Evolutionary conservation across 331 rosid genomes (phyloP), one percentile per base, ranked within the genome.

Genomic region (Acacia pycnantha): DNA sequence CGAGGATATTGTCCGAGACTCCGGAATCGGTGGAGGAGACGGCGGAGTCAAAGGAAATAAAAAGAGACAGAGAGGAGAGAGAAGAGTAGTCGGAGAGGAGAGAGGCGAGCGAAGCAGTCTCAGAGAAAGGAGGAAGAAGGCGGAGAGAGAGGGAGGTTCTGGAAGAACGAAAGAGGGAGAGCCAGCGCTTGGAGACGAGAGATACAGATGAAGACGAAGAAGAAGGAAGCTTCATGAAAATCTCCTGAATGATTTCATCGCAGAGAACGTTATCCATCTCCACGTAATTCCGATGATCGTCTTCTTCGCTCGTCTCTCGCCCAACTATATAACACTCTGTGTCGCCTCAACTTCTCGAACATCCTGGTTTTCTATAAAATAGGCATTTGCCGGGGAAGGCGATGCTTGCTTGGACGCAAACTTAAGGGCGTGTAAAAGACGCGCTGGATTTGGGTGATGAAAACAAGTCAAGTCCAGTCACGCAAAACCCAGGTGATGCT

Each of bases 131-230:
- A 41, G 83, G 82, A 51, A 79, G 41, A 61, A 93, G 73, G 16
- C 85, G 92, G 35, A 95, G 96, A 29, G 97, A 89, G 40, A 95
- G 92, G 51, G 92, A 82, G 73, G 91, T 88, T 59, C 31, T 88
- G 54, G 97, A 92, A 18, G 92, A 81, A 22, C 99, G 92, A 87
- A 78, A 85, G 79, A 95, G 94, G 61, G 44, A 70, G 62, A 95
- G 99, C 99, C 99, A 95, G 18, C 98, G 94, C 80, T 89, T 93
- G 76, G 86, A 93, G 80, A 95, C 98, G 9, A 95, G 77, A 77
- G 97, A 82, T 33, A 95, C 86, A 0, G 94, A 85, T 9, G 87
- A 56, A 0, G 87, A 82, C 0, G 90, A 86, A 26, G 98, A 86
- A 0, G 89, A 78, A 8, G 97, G 93, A 11, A 93, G 88, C 72